A percentile compares a stretch with the other conserved stretches of the same genome.
phyloP scores from a whole-genome alignment of 164 flowering plant species.

The Litsea cubeba region DNA sequence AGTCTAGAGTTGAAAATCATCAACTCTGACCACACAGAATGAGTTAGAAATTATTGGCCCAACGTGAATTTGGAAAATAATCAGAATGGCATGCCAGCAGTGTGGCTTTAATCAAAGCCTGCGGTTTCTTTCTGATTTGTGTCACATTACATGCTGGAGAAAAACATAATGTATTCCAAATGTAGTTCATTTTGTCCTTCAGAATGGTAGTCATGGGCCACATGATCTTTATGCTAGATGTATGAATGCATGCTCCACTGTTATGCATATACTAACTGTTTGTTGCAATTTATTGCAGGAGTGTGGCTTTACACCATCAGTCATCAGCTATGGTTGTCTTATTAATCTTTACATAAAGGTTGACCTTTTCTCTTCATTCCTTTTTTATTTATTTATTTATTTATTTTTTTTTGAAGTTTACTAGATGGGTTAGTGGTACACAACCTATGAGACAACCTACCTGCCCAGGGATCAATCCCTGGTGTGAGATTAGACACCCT shows the following conservation, averaged over 20 bases:
- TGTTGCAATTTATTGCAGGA: slow-evolving; percentile 40
- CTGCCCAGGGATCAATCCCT: too few relatives aligned
- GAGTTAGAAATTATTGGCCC: too few relatives aligned
- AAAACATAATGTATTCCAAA: neutral
- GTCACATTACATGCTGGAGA: neutral
- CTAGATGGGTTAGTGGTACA: too few relatives aligned
- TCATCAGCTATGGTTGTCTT: slow-evolving; percentile 88
- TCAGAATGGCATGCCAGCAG: too few relatives aligned
- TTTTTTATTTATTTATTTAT: neutral
- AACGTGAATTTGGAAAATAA: too few relatives aligned
- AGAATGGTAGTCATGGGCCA: neutral
- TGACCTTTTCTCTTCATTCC: neutral
- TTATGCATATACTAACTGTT: slow-evolving; percentile 1
- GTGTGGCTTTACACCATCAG: slow-evolving; percentile 87
- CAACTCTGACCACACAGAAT: too few relatives aligned
- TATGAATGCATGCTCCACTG: neutral
- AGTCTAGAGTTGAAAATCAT: too few relatives aligned
- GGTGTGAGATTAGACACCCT: too few relatives aligned
- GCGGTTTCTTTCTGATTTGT: neutral
- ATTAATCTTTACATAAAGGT: slow-evolving; percentile 87
- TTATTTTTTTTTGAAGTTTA: neutral
- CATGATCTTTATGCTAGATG: neutral
- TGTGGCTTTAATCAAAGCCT: neutral
- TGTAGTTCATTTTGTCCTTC: neutral
- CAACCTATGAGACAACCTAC: too few relatives aligned